Evolutionary conservation across 2,329 filamentous ascomycete genomes (phyloP).

Genomic region (Harringtonia aguacate): DNA sequence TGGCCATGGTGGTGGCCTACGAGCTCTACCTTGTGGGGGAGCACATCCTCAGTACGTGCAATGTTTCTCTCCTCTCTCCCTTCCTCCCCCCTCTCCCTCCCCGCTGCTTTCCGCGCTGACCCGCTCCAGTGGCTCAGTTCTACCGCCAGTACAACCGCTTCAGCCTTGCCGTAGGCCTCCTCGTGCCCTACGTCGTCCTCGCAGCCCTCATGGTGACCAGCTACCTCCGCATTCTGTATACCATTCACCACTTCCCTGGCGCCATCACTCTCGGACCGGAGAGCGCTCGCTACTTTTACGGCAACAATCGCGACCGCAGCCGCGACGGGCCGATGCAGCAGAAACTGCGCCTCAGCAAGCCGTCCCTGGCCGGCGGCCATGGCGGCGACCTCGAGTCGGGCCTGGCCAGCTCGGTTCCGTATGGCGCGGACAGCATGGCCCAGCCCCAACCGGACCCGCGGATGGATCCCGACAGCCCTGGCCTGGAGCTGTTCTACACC

Average conservation of each 20-base stretch:
- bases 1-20: slow-evolving; percentile 56
- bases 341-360: slow-evolving; percentile 5
- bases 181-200: slow-evolving; percentile 59
- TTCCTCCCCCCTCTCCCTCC: not conserved
- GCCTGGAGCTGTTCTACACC: slow-evolving; percentile 67
- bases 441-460: slow-evolving; percentile 23
- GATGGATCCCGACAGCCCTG: slow-evolving; percentile 48
- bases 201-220: slow-evolving; percentile 53
- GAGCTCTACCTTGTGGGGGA: slow-evolving; percentile 61
- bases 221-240: slow-evolving; percentile 62
- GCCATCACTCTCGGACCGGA: slow-evolving; percentile 55
- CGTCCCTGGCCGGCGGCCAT: not conserved
- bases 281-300: slow-evolving; percentile 14
- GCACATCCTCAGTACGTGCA: slow-evolving; percentile 52
- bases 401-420: slow-evolving; percentile 3
- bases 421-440: not conserved
- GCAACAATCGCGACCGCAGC: slow-evolving; percentile 3
- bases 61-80: not conserved
- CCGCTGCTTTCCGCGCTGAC: slow-evolving; percentile 1
- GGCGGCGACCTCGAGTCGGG: slow-evolving; percentile 14
- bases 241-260: slow-evolving; percentile 61
- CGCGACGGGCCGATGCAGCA: slow-evolving; percentile 6
- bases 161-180: slow-evolving; percentile 53
- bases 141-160: slow-evolving; percentile 35
- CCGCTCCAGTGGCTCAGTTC: slow-evolving; percentile 58